A percentile compares a stretch with the other conserved stretches of the same genome.
phyloP scores from a whole-genome alignment of 2,329 filamentous ascomycete genomes.

The Didymella glomerata region DNA sequence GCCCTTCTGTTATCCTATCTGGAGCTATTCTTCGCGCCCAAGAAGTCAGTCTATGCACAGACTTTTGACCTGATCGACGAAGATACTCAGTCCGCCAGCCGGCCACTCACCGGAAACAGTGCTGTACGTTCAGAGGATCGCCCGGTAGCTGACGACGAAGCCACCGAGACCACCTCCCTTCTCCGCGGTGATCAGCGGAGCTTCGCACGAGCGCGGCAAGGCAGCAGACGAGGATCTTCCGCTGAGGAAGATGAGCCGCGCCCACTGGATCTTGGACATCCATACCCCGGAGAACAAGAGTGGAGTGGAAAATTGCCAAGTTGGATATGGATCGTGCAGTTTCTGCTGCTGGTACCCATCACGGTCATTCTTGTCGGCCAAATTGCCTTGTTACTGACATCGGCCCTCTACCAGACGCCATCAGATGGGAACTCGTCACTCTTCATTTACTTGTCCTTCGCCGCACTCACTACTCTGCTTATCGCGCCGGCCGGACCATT shows the following conservation, averaged over 20 bases:
- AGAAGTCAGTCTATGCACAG: slow-evolving; percentile 74
- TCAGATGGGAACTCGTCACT: slow-evolving; percentile 80
- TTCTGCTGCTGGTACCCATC: slow-evolving; percentile 80
- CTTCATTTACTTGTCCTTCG: slow-evolving; percentile 74
- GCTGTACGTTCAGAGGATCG: slow-evolving; percentile 46
- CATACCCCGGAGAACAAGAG: slow-evolving; percentile 76
- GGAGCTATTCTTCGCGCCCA: slow-evolving; percentile 77
- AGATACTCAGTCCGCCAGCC: slow-evolving; percentile 45
- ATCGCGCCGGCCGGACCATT: slow-evolving; percentile 83
- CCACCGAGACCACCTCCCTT: slow-evolving; percentile 66
- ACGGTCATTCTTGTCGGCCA: slow-evolving; percentile 80
- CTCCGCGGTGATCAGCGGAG: slow-evolving; percentile 62
- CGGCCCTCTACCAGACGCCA: slow-evolving; percentile 79
- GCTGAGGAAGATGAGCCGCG: slow-evolving; percentile 52
- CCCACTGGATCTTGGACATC: slow-evolving; percentile 36
- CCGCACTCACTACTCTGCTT: slow-evolving; percentile 73
- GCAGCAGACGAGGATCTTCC: slow-evolving; percentile 50
- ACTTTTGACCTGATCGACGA: slow-evolving; percentile 53
- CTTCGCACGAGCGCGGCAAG: slow-evolving; percentile 65
- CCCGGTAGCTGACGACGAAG: slow-evolving; percentile 49
- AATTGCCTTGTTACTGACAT: slow-evolving; percentile 74
- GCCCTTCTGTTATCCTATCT: slow-evolving; percentile 77
- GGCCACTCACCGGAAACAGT: slow-evolving; percentile 46
- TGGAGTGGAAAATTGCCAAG: slow-evolving; percentile 83
- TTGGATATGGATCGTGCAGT: slow-evolving; percentile 89